A percentile compares a stretch with the other conserved stretches of the same genome.
Evolutionary conservation across 345 rosid genomes (phyloP).

Genomic region (Anacardium occidentale): DNA sequence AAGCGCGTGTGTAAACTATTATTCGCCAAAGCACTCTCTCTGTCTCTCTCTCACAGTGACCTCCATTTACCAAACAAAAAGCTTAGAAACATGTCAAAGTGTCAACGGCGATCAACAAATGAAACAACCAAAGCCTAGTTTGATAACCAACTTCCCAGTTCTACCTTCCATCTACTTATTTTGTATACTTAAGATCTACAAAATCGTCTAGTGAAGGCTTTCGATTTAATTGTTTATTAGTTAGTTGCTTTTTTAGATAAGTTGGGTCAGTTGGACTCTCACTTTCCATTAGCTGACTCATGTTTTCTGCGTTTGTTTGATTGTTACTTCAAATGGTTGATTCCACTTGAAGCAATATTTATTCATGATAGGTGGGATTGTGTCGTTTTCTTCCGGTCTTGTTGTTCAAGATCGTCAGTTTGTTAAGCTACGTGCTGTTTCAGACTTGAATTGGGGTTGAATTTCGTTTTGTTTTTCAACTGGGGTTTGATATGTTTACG

Average conservation of each 20-base stretch:
- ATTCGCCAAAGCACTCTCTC: neutral
- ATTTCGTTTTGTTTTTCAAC: neutral
- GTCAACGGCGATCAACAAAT: conserved; percentile 18
- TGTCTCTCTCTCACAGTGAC: conserved; percentile 9
- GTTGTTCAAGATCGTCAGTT: conserved; percentile 12
- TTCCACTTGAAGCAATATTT: conserved; percentile 67
- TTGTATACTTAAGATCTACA: neutral
- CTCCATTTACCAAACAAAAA: conserved; percentile 9
- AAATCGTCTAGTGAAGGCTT: conserved; percentile 6
- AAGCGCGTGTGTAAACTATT: conserved; percentile 11
- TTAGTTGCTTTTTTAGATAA: conserved; percentile 1
- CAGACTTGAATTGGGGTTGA: conserved; percentile 27
- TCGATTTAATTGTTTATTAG: neutral
- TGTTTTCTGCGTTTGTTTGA: conserved; percentile 21
- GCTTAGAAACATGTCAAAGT: conserved; percentile 6
- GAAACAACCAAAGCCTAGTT: neutral
- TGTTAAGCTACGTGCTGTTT: conserved; percentile 10
- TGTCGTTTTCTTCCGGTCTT: conserved; percentile 22
- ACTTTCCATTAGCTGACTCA: conserved; percentile 47
- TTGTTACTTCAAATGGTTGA: conserved; percentile 47
- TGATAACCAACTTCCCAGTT: neutral
- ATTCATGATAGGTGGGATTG: conserved; percentile 35
- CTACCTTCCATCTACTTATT: neutral
- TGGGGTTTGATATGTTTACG: conserved; percentile 40
- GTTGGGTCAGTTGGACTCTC: conserved; percentile 71